Evolutionary conservation across 805 yeast species (phyloP), one percentile per base, ranked within the genome.

Genomic region (Monosporozyma aerobia): DNA sequence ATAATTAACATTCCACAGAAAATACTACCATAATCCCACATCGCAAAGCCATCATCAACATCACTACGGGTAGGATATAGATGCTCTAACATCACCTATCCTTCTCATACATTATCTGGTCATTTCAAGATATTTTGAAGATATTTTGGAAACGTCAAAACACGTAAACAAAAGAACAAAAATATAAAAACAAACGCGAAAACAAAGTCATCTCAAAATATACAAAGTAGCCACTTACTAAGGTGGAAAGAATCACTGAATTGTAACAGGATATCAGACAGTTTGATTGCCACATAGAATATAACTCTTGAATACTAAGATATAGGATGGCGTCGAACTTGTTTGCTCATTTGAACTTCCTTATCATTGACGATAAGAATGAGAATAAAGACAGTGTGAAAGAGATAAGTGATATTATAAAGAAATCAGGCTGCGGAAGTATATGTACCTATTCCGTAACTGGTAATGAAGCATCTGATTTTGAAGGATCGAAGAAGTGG

Each of bases 281-380:
- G n/a, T 13, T 32, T 32, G 4, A 13, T 13, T 32, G 14, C 16
- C 13, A 35, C 16, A 35, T 13, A 13, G 19, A 19, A 7, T 32
- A 32, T 13, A 32, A 32, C 11, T 9, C 14, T 9, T 32, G 3
- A 19, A 13, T 32, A 13, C 10, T 32, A 32, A 35, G 16, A 35
- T 5, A 14, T 16, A 22, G 40, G 27, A 41, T 33, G 23, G 33
- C 29, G 14, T 50, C 37, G 4, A 8, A 48, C 35, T 29, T 57
- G 22, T 64, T 64, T 54, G 52, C 55, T 5, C 53, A 54, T 48
- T 51, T 63, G 50, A 63, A 61, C 44, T 58, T 64, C 19, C 51
- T 62, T 30, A 50, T 64, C 11, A 56, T 63, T 29, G 56, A 53
- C 3, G 48, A 53, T 8, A 49, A 46, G 9, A 44, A 44, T 3